These are phyloP conservation scores for Thuja plicata DNA, from an alignment of 83 land plant genomes.

Conservation along the genomic window DNA sequence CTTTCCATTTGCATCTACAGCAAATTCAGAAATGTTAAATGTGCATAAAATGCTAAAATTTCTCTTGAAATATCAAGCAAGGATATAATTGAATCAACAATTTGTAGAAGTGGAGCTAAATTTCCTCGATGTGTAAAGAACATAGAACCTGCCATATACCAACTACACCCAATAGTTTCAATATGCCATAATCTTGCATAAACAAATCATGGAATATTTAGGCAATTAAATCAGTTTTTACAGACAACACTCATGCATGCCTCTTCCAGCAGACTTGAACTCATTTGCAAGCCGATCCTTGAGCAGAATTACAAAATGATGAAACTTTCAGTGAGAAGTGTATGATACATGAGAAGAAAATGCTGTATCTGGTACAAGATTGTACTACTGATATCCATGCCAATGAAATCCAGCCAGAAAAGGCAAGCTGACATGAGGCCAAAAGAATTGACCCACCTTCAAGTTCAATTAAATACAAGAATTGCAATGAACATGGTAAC, in stretches of 20 bases:
- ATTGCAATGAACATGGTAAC: neutral
- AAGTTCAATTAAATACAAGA: neutral
- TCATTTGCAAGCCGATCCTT: neutral
- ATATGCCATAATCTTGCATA: neutral
- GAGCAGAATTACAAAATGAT: neutral
- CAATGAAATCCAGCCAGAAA: slow-evolving; percentile 1
- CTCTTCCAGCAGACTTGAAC: neutral
- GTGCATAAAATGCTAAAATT: neutral
- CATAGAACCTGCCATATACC: neutral
- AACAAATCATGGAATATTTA: neutral
- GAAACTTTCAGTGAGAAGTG: neutral
- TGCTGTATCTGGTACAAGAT: neutral
- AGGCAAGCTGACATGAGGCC: neutral
- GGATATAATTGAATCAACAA: neutral
- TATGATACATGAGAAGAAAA: neutral
- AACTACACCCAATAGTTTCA: neutral
- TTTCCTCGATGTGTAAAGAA: neutral
- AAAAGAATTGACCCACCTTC: neutral
- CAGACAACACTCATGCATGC: neutral
- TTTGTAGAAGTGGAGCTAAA: neutral
- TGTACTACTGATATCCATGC: neutral
- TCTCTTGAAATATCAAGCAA: neutral
- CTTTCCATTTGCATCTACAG: neutral
- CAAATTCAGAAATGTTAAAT: neutral
- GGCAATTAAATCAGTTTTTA: neutral